phyloP scores from a whole-genome alignment of 805 yeast genomes.

The Soucietia sequanensis region DNA sequence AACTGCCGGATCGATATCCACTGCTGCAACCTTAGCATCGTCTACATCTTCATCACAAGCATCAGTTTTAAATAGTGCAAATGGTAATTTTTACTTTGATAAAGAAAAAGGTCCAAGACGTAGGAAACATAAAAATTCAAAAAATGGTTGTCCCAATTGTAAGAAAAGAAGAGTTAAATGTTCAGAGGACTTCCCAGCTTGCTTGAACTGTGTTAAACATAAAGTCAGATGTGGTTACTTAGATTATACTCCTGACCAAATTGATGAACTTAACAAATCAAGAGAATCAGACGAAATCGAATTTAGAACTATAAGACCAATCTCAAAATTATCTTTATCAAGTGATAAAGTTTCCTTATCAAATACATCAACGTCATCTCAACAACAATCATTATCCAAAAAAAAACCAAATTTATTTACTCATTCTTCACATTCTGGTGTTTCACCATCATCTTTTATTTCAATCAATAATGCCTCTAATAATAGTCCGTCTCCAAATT shows the following conservation, averaged over 20 bases:
- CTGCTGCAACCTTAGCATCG: too few species aligned
- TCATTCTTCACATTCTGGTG: background rate
- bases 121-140: conserved; percentile 33
- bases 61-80: background rate
- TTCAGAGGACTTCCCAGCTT: conserved; percentile 38
- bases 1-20: too few species aligned
- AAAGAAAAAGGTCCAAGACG: conserved; percentile 13
- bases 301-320: conserved; percentile 1
- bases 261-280: conserved; percentile 23
- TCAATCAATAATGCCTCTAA: background rate
- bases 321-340: background rate
- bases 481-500: background rate
- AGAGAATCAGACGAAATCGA: conserved; percentile 10
- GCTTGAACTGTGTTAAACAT: conserved; percentile 40
- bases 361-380: too few species aligned
- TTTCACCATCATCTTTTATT: background rate
- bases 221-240: conserved; percentile 39
- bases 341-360: too few species aligned
- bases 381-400: background rate
- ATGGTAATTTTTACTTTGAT: background rate
- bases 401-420: too few species aligned
- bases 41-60: too few species aligned
- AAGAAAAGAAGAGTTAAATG: conserved; percentile 52
- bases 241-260: conserved; percentile 30
- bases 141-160: conserved; percentile 50